Percentiles rank a stretch among this genome's conserved stretches.
Conservation (phyloP, 352 stramenopile species). For the Globisporangium takayamanum region DNA sequence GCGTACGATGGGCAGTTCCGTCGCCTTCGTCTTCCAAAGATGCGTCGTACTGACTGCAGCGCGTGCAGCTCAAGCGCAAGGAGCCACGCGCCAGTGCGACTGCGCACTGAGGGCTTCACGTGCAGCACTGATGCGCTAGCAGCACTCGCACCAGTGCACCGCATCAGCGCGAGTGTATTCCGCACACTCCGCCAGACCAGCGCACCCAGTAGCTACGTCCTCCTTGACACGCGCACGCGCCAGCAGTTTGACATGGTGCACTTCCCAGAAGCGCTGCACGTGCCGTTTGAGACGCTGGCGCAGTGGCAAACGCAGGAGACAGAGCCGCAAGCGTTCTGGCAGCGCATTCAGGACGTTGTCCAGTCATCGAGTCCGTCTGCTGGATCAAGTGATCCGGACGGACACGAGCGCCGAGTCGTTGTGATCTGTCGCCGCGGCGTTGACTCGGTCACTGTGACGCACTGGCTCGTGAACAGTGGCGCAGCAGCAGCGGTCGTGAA, state of each 20-base stretch:
- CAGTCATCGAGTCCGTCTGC: background rate
- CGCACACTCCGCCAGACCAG: slow-evolving; percentile 17
- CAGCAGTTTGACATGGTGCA: slow-evolving; percentile 77
- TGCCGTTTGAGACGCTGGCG: slow-evolving; percentile 38
- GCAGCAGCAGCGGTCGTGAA: slow-evolving; percentile 36
- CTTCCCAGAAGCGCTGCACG: slow-evolving; percentile 60
- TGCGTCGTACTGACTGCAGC: slow-evolving; percentile 27
- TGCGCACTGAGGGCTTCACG: background rate
- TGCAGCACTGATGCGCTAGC: background rate
- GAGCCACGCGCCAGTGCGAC: background rate
- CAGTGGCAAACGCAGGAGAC: slow-evolving; percentile 11
- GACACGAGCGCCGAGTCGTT: slow-evolving; percentile 10
- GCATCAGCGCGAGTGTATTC: slow-evolving; percentile 35
- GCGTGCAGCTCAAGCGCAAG: slow-evolving; percentile 18
- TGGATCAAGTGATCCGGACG: background rate
- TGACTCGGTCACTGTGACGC: slow-evolving; percentile 53
- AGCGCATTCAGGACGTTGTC: background rate
- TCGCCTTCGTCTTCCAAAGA: slow-evolving; percentile 44
- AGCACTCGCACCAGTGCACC: slow-evolving; percentile 19
- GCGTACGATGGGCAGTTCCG: slow-evolving; percentile 69
- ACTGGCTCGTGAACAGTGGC: slow-evolving; percentile 45
- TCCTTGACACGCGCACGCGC: slow-evolving; percentile 52
- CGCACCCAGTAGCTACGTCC: slow-evolving; percentile 21
- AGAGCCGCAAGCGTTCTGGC: slow-evolving; percentile 1
- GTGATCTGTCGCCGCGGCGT: slow-evolving; percentile 81